Percentiles rank a stretch among this genome's conserved stretches.
Evolutionary conservation across 345 rosid genomes (phyloP).

Genomic region (Sisymbrium irio): DNA sequence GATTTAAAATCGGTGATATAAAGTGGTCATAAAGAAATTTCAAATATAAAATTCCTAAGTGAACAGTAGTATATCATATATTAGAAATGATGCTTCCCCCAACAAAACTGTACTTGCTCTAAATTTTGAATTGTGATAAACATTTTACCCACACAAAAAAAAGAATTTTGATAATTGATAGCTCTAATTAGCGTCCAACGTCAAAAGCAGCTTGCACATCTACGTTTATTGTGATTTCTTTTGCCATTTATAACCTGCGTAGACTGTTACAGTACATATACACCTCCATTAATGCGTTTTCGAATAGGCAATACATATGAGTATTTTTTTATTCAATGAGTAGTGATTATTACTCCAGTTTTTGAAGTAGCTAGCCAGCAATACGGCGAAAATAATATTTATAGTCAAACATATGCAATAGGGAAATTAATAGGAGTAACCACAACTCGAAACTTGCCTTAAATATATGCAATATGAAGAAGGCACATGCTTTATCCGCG

Average conservation of each 20-base stretch:
- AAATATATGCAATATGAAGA: slow-evolving; percentile 6
- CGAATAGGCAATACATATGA: background rate
- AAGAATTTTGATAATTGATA: no score
- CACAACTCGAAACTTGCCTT: slow-evolving; percentile 14
- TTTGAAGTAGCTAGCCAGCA: no score
- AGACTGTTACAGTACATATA: background rate
- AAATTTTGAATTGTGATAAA: no score
- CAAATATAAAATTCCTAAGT: no score
- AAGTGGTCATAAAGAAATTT: no score
- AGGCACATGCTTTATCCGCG: slow-evolving; percentile 31
- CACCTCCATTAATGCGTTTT: background rate
- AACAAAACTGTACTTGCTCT: no score
- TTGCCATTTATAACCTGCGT: no score
- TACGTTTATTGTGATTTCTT: no score
- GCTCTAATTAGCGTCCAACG: background rate
- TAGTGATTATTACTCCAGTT: slow-evolving; percentile 3
- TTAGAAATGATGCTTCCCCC: no score
- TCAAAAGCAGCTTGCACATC: no score
- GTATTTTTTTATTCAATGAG: background rate
- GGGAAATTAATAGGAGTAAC: background rate
- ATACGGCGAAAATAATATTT: background rate
- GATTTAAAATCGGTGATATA: background rate
- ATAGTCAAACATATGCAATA: background rate
- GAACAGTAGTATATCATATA: no score
- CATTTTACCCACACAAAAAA: no score